Evolutionary conservation across 208 protist genomes (phyloP).

Genomic region (Acanthamoeba healyi): DNA sequence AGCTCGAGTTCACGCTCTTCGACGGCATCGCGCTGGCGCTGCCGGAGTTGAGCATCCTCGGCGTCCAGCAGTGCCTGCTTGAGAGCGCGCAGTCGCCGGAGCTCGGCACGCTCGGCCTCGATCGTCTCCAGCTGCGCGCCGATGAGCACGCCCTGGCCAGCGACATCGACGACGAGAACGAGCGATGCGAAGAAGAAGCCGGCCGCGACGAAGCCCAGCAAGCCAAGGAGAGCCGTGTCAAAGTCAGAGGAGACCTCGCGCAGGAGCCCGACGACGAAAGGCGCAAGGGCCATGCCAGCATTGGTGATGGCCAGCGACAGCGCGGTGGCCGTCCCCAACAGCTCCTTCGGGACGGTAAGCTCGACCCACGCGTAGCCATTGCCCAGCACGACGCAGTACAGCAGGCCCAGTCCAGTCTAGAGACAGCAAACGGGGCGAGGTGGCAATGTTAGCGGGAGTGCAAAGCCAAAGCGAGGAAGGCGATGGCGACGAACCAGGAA

Average conservation of each 20-base stretch:
- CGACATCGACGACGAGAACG: background rate
- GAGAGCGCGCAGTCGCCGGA: background rate
- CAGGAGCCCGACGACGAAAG: conserved; percentile 6
- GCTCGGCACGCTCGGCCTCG: background rate
- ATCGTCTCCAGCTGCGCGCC: background rate
- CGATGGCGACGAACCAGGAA: background rate
- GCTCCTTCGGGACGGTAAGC: background rate
- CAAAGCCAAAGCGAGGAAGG: background rate
- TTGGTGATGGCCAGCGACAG: conserved; percentile 35
- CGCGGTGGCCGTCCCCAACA: background rate
- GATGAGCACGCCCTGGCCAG: background rate
- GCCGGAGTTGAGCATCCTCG: background rate
- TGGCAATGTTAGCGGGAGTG: background rate
- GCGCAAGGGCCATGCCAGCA: background rate
- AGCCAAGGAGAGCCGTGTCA: background rate
- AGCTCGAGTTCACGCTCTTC: background rate
- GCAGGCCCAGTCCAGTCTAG: background rate
- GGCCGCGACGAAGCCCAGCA: background rate
- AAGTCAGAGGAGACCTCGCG: background rate
- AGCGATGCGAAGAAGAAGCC: conserved; percentile 21
- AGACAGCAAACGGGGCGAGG: no score
- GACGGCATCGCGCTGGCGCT: background rate
- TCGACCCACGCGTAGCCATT: conserved; percentile 29
- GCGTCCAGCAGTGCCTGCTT: background rate
- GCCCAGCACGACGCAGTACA: conserved; percentile 6